Evolutionary conservation across 2,329 filamentous ascomycete genomes (phyloP).

Genomic region (Myotisia sp.): DNA sequence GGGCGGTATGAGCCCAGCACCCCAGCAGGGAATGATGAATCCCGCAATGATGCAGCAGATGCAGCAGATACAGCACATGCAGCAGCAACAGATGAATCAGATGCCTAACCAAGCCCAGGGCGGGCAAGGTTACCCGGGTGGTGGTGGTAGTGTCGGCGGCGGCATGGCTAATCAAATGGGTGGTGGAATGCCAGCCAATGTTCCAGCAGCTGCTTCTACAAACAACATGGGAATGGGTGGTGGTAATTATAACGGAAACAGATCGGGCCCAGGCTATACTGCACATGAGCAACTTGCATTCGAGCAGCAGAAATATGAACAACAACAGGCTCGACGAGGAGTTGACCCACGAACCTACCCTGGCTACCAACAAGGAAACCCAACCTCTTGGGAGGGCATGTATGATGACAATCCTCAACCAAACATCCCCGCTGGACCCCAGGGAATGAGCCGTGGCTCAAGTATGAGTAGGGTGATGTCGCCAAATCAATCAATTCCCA

Average conservation of each 20-base stretch:
- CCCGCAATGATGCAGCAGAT: conserved; percentile 63
- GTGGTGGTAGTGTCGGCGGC: conserved; percentile 18
- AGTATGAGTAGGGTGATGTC: conserved; percentile 29
- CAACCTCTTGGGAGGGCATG: conserved; percentile 95
- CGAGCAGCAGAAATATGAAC: conserved; percentile 66
- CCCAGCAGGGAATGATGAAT: conserved; percentile 44
- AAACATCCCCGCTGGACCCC: conserved; percentile 43
- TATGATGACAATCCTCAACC: conserved; percentile 90
- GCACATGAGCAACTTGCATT: conserved; percentile 60
- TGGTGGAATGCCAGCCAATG: conserved; percentile 17
- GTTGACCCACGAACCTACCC: conserved; percentile 30
- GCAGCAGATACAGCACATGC: conserved; percentile 53
- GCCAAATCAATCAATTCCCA: conserved; percentile 25
- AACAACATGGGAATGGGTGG: conserved; percentile 22
- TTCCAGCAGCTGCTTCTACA: conserved; percentile 38
- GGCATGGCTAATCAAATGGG: conserved; percentile 26
- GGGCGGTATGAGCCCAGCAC: conserved; percentile 23
- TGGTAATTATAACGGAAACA: conserved; percentile 28
- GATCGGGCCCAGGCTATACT: conserved; percentile 44
- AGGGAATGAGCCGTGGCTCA: conserved; percentile 29
- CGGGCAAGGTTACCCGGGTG: conserved; percentile 13
- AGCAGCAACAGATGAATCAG: conserved; percentile 53
- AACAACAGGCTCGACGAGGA: conserved; percentile 46
- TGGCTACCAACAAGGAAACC: conserved; percentile 43
- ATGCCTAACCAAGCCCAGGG: conserved; percentile 35